Evolutionary conservation across 208 protist species (phyloP).

Genomic region (Tritrichomonas foetus): DNA sequence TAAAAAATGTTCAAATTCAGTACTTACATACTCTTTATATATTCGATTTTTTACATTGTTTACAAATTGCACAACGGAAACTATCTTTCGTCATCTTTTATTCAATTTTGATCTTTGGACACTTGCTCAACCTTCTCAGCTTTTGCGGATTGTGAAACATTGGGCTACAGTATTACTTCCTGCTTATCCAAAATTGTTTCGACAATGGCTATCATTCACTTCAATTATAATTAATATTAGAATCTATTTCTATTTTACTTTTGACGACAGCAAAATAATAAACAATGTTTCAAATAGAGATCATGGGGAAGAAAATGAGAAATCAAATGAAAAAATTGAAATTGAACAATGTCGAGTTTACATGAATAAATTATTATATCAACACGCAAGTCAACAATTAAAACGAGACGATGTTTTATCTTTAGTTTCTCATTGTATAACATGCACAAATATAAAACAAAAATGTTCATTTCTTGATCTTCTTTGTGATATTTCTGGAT

Average conservation of each 20-base stretch:
- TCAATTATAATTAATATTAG: neutral
- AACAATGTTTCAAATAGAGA: neutral
- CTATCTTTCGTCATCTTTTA: neutral
- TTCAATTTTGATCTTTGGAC: constrained; percentile 6
- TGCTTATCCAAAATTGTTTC: neutral
- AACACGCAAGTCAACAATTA: neutral
- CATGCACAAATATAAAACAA: neutral
- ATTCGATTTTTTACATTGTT: too few species aligned
- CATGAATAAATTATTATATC: neutral
- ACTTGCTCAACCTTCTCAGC: neutral
- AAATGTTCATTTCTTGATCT: neutral
- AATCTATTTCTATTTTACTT: neutral
- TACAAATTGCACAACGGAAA: too few species aligned
- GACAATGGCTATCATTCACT: neutral
- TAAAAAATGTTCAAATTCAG: too few species aligned
- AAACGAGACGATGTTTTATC: neutral
- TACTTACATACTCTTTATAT: too few species aligned
- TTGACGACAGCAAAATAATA: too few species aligned
- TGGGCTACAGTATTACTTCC: neutral
- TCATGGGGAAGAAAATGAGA: too few species aligned
- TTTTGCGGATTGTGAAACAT: neutral
- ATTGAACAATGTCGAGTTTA: neutral
- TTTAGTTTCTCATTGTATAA: neutral
- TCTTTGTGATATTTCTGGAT: too few species aligned
- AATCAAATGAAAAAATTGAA: neutral